Base-by-base conservation (phyloP, 2,329 filamentous ascomycete species). In the Aspergillus caelatus region DNA sequence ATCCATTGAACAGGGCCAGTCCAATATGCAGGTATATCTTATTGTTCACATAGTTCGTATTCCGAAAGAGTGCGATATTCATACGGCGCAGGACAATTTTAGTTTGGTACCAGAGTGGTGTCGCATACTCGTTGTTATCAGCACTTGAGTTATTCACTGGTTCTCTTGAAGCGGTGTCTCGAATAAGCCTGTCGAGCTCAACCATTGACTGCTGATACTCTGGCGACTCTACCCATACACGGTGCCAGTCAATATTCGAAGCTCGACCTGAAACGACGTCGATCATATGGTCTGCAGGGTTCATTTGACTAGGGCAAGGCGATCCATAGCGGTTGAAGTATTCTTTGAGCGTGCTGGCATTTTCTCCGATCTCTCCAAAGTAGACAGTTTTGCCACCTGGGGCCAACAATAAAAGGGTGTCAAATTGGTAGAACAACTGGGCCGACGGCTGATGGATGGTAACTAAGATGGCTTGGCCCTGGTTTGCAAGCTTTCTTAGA, bases 361-460 rank as follows among this genome's bases (percentile, higher is more conserved):
- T 87, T 36, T 90, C 84, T 57, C 90, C 90, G 14, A 91, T 87
- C 7, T 77, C 74, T 21, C 89, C 89, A 62, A 91, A 91, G 75
- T 91, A 92, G 68, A 90, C 89, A 0, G 86, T 89, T 71, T 89
- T 89, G 21, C 88, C 89, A 14, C 87, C 88, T 4, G 83, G 86
- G 60, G 88, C 87, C 12, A 91, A 80, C 0, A 88, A 85, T 2
- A 91, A 81, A 1, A 91, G 84, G 79, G 89, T 89, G 70, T 91
- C 89, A 73, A 91, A 91, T 71, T 91, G 83, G 64, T 89, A 84
- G 57, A 91, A 88, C 3, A 91, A 79, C 23, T 89, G 82, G 0
- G 87, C 87, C 8, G 85, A 88, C 3, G 89, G 89, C 68, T 91
- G 89, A 70, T 91, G 89, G 56, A 91, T 91, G 0, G 89, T 91